Conservation (phyloP, 345 rosid species). For the Eucalyptus caleyi region DNA sequence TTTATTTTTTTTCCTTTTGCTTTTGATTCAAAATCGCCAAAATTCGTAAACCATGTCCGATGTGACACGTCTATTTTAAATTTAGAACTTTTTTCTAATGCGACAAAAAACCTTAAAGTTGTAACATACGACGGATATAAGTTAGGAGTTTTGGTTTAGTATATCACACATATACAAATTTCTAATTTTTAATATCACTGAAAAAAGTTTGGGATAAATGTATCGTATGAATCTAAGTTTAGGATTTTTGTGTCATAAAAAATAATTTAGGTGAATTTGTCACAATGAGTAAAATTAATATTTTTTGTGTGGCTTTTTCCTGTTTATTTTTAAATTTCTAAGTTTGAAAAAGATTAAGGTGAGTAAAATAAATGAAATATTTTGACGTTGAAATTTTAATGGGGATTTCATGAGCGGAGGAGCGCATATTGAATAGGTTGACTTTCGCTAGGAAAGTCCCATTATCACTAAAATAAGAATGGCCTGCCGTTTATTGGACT, state of each 20-base stretch:
- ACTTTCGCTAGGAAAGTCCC: neutral
- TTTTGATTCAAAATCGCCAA: no score
- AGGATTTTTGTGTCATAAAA: fast-evolving
- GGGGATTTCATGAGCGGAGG: neutral
- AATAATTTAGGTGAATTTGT: no score
- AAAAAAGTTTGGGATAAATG: fast-evolving
- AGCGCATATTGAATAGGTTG: neutral
- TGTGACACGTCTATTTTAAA: no score
- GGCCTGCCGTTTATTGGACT: neutral
- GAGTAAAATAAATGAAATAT: neutral
- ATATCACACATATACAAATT: no score
- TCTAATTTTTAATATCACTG: no score
- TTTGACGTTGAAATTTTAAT: neutral
- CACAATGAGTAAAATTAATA: fast-evolving
- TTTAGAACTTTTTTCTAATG: no score
- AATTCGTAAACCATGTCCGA: no score
- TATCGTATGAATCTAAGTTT: fast-evolving
- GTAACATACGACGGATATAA: fast-evolving
- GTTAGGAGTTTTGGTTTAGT: no score
- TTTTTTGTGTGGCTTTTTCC: neutral
- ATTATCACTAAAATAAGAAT: neutral
- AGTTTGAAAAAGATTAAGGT: neutral
- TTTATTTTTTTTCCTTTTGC: neutral
- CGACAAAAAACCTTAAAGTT: no score
- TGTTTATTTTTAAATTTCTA: neutral